Base-by-base conservation (phyloP, 2,329 filamentous ascomycete genomes). In the Penicillium sp. region DNA sequence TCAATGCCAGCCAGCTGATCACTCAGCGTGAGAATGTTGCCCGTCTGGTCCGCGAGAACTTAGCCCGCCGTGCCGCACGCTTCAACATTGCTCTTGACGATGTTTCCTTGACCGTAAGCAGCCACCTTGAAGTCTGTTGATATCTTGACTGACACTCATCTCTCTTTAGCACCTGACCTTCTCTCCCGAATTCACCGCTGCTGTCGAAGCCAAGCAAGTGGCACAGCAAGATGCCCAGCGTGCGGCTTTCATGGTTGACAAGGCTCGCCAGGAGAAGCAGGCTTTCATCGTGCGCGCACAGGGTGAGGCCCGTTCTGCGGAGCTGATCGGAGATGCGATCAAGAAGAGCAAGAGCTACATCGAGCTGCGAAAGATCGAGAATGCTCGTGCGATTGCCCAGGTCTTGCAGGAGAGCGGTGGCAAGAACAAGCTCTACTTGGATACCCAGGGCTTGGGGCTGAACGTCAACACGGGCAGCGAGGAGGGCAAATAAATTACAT, bases 271-370 rank as follows among this genome's bases (percentile, higher is more conserved):
- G 80, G 95, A 99, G 85, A 99, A 99, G 84, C 95, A 99, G 81
- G 95, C 95, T 69, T 97, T 93, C 82, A 92, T 99, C 55, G 95
- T 99, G 73, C 91, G 92, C 79, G 95, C 95, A 4, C 95, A 98
- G 87, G 95, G 95, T 91, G 95, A 99, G 81, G 95, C 95, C 49
- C 90, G 95, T 65, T 98, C 95, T 39, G 95, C 95, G 47, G 93
- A 99, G 80, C 88, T 99, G 63, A 97, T 99, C 71, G 95, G 95
- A 78, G 95, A 99, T 52, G 95, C 95, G 60, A 96, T 99, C 87
- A 99, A 98, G 90, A 99, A 98, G 89, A 96, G 85, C 82, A 90
- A 93, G 80, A 90, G 91, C 64, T 99, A 99, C 76, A 87, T 99
- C 63, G 95, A 98, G 79, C 85, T 99, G 73, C 91, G 96, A 80